Conservation (phyloP, 352 stramenopile species). For the Phytophthora pini region DNA sequence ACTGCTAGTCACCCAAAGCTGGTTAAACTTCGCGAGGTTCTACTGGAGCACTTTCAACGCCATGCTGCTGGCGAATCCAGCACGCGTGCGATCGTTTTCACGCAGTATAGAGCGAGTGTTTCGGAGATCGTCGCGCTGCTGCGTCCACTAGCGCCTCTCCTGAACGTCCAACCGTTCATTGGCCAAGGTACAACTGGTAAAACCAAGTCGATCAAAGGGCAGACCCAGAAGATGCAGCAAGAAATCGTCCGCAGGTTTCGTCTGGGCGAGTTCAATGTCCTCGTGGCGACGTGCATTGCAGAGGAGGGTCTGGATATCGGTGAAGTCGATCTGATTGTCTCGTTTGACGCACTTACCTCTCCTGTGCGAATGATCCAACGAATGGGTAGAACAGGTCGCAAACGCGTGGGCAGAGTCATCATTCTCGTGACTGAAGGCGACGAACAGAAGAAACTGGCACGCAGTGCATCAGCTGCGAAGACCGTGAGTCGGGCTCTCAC, state of each 20-base stretch:
- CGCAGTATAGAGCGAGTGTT: conserved; percentile 96
- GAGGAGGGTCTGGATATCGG: conserved; percentile 97
- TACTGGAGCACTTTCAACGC: conserved; percentile 88
- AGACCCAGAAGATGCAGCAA: conserved; percentile 96
- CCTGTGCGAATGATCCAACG: conserved; percentile 96
- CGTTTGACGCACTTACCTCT: conserved; percentile 93
- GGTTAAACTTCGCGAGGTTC: conserved; percentile 91
- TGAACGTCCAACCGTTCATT: conserved; percentile 94
- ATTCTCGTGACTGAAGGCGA: conserved; percentile 91
- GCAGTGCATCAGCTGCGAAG: conserved; percentile 80
- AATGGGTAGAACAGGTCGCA: conserved; percentile 96
- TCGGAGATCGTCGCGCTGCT: conserved; percentile 92
- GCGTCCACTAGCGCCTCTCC: conserved; percentile 60
- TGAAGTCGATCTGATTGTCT: conserved; percentile 95
- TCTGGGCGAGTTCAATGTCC: conserved; percentile 89
- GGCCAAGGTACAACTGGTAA: conserved; percentile 91
- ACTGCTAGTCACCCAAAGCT: conserved; percentile 76
- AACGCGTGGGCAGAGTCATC: conserved; percentile 92
- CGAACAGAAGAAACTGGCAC: conserved; percentile 89
- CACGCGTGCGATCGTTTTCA: conserved; percentile 98
- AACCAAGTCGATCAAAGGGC: conserved; percentile 84
- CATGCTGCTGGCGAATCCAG: conserved; percentile 72
- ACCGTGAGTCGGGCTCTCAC: conserved; percentile 81
- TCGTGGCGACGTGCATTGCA: conserved; percentile 96
- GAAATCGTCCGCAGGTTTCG: conserved; percentile 93